A percentile compares a stretch with the other conserved stretches of the same genome.
phyloP scores from a whole-genome alignment of 345 rosid genomes.

The Triadica sebifera region DNA sequence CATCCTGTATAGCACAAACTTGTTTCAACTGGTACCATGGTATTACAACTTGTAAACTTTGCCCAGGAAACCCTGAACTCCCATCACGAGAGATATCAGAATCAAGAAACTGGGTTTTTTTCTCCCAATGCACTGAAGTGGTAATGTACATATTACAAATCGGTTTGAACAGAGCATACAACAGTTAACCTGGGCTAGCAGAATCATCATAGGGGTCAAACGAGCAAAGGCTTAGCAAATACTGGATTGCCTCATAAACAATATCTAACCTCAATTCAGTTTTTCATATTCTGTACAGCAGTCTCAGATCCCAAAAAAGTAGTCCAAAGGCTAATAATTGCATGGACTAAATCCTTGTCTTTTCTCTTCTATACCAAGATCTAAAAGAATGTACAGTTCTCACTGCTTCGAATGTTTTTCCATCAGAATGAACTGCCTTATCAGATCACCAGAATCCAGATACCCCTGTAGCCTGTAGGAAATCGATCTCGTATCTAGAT shows the following conservation, averaged over 20 bases:
- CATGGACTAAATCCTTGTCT: conserved; percentile 12
- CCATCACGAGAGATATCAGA: no score
- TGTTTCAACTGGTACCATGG: no score
- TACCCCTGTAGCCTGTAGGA: background rate
- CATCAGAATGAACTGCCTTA: conserved; percentile 11
- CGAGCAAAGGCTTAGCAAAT: conserved; percentile 3
- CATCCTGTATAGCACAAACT: no score
- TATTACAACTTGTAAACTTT: no score
- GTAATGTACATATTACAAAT: no score
- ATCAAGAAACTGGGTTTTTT: no score
- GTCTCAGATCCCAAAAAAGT: conserved; percentile 24
- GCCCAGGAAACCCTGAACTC: no score
- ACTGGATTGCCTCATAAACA: conserved; percentile 16
- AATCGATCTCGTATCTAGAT: conserved; percentile 8
- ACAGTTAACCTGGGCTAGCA: no score
- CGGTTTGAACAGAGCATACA: no score
- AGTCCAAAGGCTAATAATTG: conserved; percentile 17
- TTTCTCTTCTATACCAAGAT: conserved; percentile 16
- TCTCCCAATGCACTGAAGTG: no score
- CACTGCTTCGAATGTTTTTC: conserved; percentile 5
- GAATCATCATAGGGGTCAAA: no score
- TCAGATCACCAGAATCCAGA: conserved; percentile 18
- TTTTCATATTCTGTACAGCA: conserved; percentile 41
- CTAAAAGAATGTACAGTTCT: conserved; percentile 32
- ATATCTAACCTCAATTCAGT: conserved; percentile 24